Conservation (phyloP, 805 yeast species). For the Grigorovia yakushimaensis region DNA sequence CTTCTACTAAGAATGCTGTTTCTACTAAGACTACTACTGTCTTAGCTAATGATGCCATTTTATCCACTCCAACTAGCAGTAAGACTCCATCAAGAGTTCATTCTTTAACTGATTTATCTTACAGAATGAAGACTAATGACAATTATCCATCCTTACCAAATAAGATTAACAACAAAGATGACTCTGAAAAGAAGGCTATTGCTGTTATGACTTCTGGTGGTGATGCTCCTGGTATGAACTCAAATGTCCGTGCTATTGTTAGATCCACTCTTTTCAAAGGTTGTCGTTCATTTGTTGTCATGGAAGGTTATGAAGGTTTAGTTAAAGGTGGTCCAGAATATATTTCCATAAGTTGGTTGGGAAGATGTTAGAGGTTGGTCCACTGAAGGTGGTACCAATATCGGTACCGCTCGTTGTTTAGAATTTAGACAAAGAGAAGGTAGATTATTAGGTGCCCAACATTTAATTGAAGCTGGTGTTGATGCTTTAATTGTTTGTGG, state of each 20-base stretch:
- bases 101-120: conserved; percentile 18
- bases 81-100: conserved; percentile 13
- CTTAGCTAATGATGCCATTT: not conserved
- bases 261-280: conserved; percentile 56
- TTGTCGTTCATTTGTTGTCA: conserved; percentile 57
- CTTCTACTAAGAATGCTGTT: conserved; percentile 49
- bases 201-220: conserved; percentile 80
- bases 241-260: conserved; percentile 64
- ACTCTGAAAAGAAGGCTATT: conserved; percentile 34
- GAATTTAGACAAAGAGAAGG: conserved; percentile 62
- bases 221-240: conserved; percentile 76
- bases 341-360: conserved; percentile 59
- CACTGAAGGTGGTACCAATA: conserved; percentile 63
- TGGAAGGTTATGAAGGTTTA: conserved; percentile 68
- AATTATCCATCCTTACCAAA: conserved; percentile 16
- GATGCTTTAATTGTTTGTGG: conserved; percentile 76
- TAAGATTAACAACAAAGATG: conserved; percentile 7
- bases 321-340: conserved; percentile 49
- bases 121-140: conserved; percentile 10
- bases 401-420: conserved; percentile 69
- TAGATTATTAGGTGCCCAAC: conserved; percentile 50
- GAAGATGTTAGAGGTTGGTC: conserved; percentile 64
- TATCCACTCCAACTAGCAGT: conserved; percentile 3
- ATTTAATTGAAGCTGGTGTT: conserved; percentile 60
- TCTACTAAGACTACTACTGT: conserved; percentile 27